These are phyloP conservation scores for Mucor ambiguus DNA, from an alignment of 371 early-diverging fungal species.

Conservation along the genomic window DNA sequence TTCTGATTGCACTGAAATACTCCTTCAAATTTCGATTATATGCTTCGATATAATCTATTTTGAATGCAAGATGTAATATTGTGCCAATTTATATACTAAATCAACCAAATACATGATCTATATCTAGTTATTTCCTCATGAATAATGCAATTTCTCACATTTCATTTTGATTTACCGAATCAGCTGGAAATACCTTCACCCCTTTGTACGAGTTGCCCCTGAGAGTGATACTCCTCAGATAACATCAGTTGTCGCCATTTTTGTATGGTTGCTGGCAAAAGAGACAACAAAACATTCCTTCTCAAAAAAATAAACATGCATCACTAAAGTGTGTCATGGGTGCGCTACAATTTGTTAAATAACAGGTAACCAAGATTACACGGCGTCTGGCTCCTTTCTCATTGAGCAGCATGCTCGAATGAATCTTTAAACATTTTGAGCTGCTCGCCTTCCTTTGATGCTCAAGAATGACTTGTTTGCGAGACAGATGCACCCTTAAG, in stretches of 20 bases:
- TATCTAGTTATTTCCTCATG: background rate
- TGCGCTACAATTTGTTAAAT: background rate
- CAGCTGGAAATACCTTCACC: background rate
- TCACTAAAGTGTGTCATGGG: background rate
- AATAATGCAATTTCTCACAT: background rate
- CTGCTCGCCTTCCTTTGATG: background rate
- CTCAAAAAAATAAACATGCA: background rate
- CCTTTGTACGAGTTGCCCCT: background rate
- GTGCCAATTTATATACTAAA: background rate
- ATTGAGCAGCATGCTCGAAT: background rate
- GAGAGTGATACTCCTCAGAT: background rate
- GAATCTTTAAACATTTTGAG: background rate
- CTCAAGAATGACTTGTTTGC: background rate
- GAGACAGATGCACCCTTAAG: background rate
- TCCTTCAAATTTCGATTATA: background rate
- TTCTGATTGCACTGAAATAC: background rate
- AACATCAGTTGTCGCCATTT: background rate
- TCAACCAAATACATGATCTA: too few relatives aligned
- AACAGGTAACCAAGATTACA: background rate
- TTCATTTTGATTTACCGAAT: background rate
- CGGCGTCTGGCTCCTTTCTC: background rate
- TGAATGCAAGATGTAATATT: background rate
- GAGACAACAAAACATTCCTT: background rate
- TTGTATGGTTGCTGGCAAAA: background rate
- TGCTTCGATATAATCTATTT: background rate